Evolutionary conservation across 495 filamentous ascomycete species (phyloP), one percentile per base, ranked within the genome.

Genomic region (Cryomyces minteri): DNA sequence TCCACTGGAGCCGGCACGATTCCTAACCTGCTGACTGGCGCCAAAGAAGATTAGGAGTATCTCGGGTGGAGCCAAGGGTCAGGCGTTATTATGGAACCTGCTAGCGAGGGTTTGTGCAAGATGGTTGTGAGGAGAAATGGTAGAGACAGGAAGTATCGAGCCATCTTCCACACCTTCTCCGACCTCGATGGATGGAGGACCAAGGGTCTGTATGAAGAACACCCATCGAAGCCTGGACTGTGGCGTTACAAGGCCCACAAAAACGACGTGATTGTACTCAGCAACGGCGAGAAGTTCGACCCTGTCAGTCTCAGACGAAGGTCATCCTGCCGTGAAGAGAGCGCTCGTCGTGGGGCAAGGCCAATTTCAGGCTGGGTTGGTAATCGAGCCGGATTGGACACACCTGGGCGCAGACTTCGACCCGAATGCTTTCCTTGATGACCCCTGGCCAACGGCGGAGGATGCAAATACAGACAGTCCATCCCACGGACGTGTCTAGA

Each of bases 281-380:
- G 7, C 6, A 53, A 39, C 28, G 51, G 51, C 12, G 48, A 50
- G 37, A 53, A 51, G 40, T 31, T 50, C 34, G 49, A 51, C 32
- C 49, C 49, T 9, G 14, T 36, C 5, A 25, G 10, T 0, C 67
- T 76, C 28, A 76, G 81, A 46, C 48, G 48, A 50, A 30, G 56
- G 50, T 6, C 66, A 73, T 47, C 64, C 71, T 0, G 48, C 50
- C 4, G 55, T 80, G 25, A 58, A 54, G 12, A 62, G 67, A 1
- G 72, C 66, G 0, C 28, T 75, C 0, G 62, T 80, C 4, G 62
- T 73, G 2, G 76, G 75, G 4, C 49, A 61, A 11, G 54, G 63
- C 30, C 56, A 62, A 31, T 76, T 74, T 50, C 66, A 74, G 47
- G 60, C 74, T 3, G 62, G 62, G 0, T 54, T 77, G 29, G 45